Evolutionary conservation across 2,329 filamentous ascomycete genomes (phyloP), one percentile per base, ranked within the genome.

Genomic region (Trichoderma sp.): DNA sequence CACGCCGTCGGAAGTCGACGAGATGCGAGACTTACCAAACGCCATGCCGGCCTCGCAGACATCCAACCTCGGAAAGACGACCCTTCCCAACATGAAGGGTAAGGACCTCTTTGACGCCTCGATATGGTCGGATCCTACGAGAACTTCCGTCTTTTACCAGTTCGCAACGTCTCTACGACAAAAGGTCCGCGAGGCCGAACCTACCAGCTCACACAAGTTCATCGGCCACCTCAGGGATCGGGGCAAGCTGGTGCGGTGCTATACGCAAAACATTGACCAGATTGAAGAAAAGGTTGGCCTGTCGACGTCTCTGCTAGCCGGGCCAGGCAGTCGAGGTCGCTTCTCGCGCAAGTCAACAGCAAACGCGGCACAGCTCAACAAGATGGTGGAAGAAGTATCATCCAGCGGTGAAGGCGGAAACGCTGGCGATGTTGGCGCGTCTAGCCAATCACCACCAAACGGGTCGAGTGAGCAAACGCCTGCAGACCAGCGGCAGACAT

Each of bases 241-340:
- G 4, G 89, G 90, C 4, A 91, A 91, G 74, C 83, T 93, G 6
- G 89, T 92, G 36, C 84, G 91, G 51, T 92, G 91, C 76, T 93
- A 93, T 76, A 93, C 91, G 0, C 91, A 93, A 75, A 93, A 93
- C 74, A 93, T 93, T 74, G 91, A 93, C 75, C 89, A 90, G 73
- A 88, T 93, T 7, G 91, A 93, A 77, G 89, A 90, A 76, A 89
- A 91, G 71, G 90, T 92, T 57, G 91, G 91, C 4, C 82, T 93
- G 4, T 88, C 86, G 18, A 92, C 90, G 0, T 86, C 90, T 69
- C 83, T 93, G 9, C 81, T 83, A 12, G 84, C 87, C 36, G 91
- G 91, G 0, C 87, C 89, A 1, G 91, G 91, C 1, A 89, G 85
- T 75, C 85, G 87, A 53, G 86, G 87, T 12, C 84, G 89, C 2